A percentile compares a stretch with the other conserved stretches of the same genome.
These are phyloP conservation scores for Isatis lusitanica DNA, from an alignment of 441 rosid species.

Conservation along the genomic window DNA sequence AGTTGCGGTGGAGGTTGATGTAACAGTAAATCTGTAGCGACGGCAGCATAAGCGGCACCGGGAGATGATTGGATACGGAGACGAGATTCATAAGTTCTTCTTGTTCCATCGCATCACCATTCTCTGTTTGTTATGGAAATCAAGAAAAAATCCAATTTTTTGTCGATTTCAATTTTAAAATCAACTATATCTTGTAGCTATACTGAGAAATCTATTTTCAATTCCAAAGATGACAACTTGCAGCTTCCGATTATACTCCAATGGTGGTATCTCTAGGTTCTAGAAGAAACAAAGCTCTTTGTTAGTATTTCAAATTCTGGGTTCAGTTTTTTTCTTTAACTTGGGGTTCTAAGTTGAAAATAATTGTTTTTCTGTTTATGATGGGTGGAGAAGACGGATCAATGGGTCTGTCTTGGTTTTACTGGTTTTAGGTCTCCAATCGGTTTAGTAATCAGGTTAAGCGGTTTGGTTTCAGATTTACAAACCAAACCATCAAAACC, in stretches of 20 bases:
- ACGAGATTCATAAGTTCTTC: constrained; percentile 39
- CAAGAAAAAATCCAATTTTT: background rate
- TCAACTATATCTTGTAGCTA: too few species aligned
- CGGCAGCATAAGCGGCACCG: constrained; percentile 36
- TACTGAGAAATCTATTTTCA: background rate
- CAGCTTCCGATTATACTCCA: constrained; percentile 28
- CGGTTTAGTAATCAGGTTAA: too few species aligned
- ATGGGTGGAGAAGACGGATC: too few species aligned
- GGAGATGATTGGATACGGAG: constrained; percentile 23
- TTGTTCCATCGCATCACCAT: constrained; percentile 45
- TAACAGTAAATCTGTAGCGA: constrained; percentile 39
- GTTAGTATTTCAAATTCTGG: constrained; percentile 3
- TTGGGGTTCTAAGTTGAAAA: too few species aligned
- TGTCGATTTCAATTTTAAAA: too few species aligned
- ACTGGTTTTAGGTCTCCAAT: too few species aligned
- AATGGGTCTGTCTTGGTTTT: too few species aligned
- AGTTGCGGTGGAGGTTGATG: constrained; percentile 50
- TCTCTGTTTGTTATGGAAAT: background rate
- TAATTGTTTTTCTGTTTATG: too few species aligned
- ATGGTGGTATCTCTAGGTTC: constrained; percentile 16
- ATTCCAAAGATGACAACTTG: constrained; percentile 32
- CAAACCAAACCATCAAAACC: too few species aligned
- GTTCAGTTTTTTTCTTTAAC: too few species aligned
- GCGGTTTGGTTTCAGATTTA: too few species aligned
- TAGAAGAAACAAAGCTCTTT: constrained; percentile 24